Base-by-base conservation (phyloP, 352 stramenopile species). In the Phytophthora pseudosyringae region DNA sequence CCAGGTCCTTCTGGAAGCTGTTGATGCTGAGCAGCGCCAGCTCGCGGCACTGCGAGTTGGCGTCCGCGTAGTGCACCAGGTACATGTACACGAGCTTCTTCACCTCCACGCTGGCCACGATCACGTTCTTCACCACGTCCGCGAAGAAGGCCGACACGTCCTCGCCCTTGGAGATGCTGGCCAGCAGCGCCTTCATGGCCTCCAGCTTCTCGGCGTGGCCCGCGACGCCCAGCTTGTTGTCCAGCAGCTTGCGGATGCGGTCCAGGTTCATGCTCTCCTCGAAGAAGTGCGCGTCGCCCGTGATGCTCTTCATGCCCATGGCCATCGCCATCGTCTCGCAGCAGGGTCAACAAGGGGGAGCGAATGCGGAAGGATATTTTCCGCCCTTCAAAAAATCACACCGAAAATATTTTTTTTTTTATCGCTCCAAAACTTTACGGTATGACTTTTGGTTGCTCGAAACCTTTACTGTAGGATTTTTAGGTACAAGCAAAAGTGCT, bases 71-170 rank as follows among this genome's bases (percentile, higher is more conserved):
- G 76, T 99, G 96, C n/a, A 99, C 95, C 12, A 99, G 82, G 76
- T 99, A 99, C 81, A 99, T 99, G 80, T 99, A 99, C 21, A 99
- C 97, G 81, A 99, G 97, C 78, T 99, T 99, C 65, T 99, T 98
- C n/a, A 99, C 94, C 73, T 99, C 97, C 29, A 99, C 88, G 44
- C 82, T 98, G 25, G 90, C 92, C 28, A 96, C 89, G 59, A 96
- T 93, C 13, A 97, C 88, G 73, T 98, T 99, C 71, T 95, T 95
- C 46, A 99, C 97, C 18, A 99, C 97, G 64, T 99, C 95, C 3
- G 96, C 90, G 75, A 99, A 99, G 86, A 99, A 99, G 41, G 98
- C 89, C 36, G 88, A 98, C 12, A 99, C 97, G 77, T 99, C 95
- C 47, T 98, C 88, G 26, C 96, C 95, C 73, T 99, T 99, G 71